phyloP scores from a whole-genome alignment of 345 rosid species.

The Nasturtium officinale region DNA sequence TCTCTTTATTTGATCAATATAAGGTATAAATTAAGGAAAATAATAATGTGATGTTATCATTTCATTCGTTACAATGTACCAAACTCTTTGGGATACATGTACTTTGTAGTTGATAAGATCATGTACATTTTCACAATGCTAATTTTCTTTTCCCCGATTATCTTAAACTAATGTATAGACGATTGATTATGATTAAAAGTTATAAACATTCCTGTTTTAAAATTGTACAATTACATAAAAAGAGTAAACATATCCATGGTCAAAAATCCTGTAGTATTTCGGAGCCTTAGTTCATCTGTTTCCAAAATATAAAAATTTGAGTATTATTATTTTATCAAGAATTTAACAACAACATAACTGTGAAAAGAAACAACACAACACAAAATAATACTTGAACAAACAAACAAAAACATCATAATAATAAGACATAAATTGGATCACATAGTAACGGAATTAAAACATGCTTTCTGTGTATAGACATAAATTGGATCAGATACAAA shows the following conservation, averaged over 20 bases:
- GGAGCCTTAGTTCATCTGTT: not conserved
- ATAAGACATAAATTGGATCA: not conserved
- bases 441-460: not conserved
- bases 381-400: not conserved
- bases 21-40: conserved; percentile 2
- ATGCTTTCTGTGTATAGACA: not conserved
- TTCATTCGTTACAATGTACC: not conserved
- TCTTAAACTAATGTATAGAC: not conserved
- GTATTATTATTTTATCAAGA: not conserved
- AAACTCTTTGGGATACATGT: not conserved
- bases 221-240: not conserved
- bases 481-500: not conserved
- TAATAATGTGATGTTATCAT: not conserved
- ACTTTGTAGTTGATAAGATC: not conserved
- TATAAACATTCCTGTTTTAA: not conserved
- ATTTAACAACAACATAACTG: not conserved
- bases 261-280: not conserved
- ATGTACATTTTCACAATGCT: not conserved
- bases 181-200: not conserved
- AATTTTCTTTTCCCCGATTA: not conserved
- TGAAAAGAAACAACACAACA: not conserved
- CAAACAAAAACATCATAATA: not conserved
- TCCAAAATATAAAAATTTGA: not conserved
- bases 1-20: not conserved
- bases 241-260: not conserved